Base-by-base conservation (phyloP, 129 eudicot species). In the Pulicaria dysenterica region DNA sequence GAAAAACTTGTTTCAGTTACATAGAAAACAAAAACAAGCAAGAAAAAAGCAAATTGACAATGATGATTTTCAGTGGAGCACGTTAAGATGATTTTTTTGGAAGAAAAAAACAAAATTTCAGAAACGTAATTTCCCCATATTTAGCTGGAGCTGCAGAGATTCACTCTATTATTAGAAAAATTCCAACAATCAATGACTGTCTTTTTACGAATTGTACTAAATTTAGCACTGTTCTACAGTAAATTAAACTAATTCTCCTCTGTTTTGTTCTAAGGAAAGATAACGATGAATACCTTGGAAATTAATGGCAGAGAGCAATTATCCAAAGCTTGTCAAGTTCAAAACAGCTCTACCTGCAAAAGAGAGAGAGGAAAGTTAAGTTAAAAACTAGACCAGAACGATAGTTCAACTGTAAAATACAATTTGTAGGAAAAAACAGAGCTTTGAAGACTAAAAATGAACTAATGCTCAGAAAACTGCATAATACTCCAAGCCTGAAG, bases 101-200 rank as follows among this genome's bases (percentile, higher is more conserved):
- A 69, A 74, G 60, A 74, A 63, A 57, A 65, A 58, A 47, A 65
- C 60, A 53, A 73, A 58, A 58, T 65, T 43, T 31, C 14, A 13
- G 45, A 38, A 43, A 46, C 58, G 58, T 38, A 67, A 47, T 13
- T 49, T 57, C 54, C 55, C 64, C 15, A 47, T 56, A 64, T 64
- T 45, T 66, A 74, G 73, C 45, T 74, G 63, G 64, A 64, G 54
- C 37, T 74, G 79, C 64, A 62, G 37, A 72, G 7, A 44, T 11
- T 15, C 34, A 43, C 17, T 74, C 60, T 75, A 83, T 34, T 61
- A 44, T 63, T 51, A 70, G 74, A 65, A 78, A 50, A 54, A 63
- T 11, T 41, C 11, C 51, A 72, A 56, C 68, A 44, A 71, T 42
- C n/a, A 16, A 37, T 53, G 46, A 36, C 61, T 19, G 38, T 14